A percentile compares a stretch with the other conserved stretches of the same genome.
phyloP scores from a whole-genome alignment of 2,329 filamentous ascomycete species.

The Cercospora berteroae region DNA sequence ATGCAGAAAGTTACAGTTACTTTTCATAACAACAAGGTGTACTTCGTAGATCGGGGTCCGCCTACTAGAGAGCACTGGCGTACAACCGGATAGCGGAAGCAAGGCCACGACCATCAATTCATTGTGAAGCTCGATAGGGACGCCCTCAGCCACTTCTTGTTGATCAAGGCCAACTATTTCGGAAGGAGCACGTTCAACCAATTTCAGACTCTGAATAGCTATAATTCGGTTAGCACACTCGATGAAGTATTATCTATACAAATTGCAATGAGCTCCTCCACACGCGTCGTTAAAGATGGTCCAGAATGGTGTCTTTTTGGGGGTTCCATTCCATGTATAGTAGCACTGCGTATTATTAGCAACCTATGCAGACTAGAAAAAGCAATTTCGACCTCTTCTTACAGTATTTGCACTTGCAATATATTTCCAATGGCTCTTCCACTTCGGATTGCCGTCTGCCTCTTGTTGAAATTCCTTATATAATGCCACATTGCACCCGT shows the following conservation, averaged over 20 bases:
- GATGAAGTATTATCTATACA: not conserved
- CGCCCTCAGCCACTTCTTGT: not conserved
- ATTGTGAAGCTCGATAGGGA: not conserved
- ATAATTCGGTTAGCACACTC: not conserved
- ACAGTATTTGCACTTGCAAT: not conserved
- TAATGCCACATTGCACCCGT: not conserved
- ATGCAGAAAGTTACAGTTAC: not conserved
- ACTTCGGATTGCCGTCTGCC: not conserved
- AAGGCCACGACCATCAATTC: not conserved
- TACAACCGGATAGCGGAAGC: not conserved
- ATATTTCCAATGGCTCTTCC: not conserved
- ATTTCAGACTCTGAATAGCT: not conserved
- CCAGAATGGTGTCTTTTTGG: not conserved
- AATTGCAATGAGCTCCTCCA: not conserved
- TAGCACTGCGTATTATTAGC: not conserved
- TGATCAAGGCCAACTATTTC: not conserved
- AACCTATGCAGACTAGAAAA: not conserved
- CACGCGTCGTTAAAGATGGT: not conserved
- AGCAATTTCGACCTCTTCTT: not conserved
- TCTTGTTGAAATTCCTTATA: not conserved
- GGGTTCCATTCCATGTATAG: not conserved
- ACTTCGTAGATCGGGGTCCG: not conserved
- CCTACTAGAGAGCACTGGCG: not conserved
- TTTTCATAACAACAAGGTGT: not conserved
- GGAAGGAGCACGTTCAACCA: not conserved